phyloP scores from a whole-genome alignment of 83 land plant species.

The Picea abies region DNA sequence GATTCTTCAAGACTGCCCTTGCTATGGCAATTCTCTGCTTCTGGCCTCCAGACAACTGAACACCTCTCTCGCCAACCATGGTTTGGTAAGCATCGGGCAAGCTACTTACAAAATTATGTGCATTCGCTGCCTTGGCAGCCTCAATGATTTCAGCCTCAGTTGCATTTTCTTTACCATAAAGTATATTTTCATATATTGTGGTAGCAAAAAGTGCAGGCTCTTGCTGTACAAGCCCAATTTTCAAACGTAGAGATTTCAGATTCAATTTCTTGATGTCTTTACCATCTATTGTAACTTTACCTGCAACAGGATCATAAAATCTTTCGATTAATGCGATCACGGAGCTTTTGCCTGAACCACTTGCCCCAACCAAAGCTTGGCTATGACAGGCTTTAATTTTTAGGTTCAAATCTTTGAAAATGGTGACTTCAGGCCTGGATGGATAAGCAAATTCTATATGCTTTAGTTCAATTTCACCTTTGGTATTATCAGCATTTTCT shows the following conservation, averaged over 20 bases:
- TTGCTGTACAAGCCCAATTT: constrained; percentile 82
- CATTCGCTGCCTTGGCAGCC: constrained; percentile 75
- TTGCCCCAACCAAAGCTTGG: constrained; percentile 76
- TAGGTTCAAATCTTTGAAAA: constrained; percentile 69
- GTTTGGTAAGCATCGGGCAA: constrained; percentile 75
- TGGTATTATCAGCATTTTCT: constrained; percentile 54
- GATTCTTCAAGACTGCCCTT: constrained; percentile 81
- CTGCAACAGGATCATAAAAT: constrained; percentile 73
- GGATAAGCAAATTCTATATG: constrained; percentile 84
- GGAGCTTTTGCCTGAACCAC: constrained; percentile 85
- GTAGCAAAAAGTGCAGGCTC: constrained; percentile 80
- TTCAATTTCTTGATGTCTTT: constrained; percentile 67
- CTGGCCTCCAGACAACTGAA: constrained; percentile 75
- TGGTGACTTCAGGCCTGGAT: constrained; percentile 59
- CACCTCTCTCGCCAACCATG: constrained; percentile 69
- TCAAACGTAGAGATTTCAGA: constrained; percentile 62
- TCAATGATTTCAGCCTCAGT: constrained; percentile 75
- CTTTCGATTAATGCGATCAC: constrained; percentile 74
- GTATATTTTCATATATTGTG: constrained; percentile 76
- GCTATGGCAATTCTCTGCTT: constrained; percentile 83
- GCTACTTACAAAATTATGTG: constrained; percentile 62
- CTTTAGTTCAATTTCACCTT: constrained; percentile 75
- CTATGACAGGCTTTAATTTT: constrained; percentile 68
- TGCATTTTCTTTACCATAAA: constrained; percentile 72
- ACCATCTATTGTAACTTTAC: constrained; percentile 79